Percentiles rank a stretch among this genome's conserved stretches.
Evolutionary conservation across 805 yeast genomes (phyloP).

Genomic region (Saccharomycopsis malanga): DNA sequence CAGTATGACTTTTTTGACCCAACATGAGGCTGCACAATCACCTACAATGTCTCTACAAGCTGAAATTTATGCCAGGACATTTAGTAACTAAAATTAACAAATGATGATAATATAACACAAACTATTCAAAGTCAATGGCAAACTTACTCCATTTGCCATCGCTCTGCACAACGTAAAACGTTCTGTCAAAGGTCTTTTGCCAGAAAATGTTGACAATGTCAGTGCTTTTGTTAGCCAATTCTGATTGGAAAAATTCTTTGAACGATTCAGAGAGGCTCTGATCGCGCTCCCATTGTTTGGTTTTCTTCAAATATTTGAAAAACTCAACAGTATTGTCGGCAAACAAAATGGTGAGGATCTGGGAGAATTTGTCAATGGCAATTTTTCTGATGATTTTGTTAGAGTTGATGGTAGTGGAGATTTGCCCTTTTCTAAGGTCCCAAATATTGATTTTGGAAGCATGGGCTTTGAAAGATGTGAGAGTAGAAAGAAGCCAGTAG

Average conservation of each 20-base stretch:
- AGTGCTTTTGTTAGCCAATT: slow-evolving; percentile 3
- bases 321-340: slow-evolving; percentile 13
- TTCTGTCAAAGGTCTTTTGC: slow-evolving; percentile 20
- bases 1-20: no score
- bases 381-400: slow-evolving; percentile 13
- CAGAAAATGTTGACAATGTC: slow-evolving; percentile 9
- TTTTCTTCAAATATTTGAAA: slow-evolving; percentile 20
- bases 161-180: slow-evolving; percentile 13
- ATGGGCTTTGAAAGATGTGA: slow-evolving; percentile 18
- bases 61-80: no score
- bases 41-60: no score
- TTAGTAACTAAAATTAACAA: no score
- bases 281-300: slow-evolving; percentile 19
- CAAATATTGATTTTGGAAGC: slow-evolving; percentile 32
- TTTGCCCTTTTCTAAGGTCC: slow-evolving; percentile 40
- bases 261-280: slow-evolving; percentile 7
- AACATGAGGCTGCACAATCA: no score
- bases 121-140: slow-evolving; percentile 17
- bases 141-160: slow-evolving; percentile 21
- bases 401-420: slow-evolving; percentile 13
- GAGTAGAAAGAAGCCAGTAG: slow-evolving; percentile 44
- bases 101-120: no score
- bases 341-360: slow-evolving; percentile 14
- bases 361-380: slow-evolving; percentile 17
- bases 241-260: not conserved